Percentiles rank a stretch among this genome's conserved stretches.
Evolutionary conservation across 805 yeast genomes (phyloP).

Genomic region (Candida rishiriensis): DNA sequence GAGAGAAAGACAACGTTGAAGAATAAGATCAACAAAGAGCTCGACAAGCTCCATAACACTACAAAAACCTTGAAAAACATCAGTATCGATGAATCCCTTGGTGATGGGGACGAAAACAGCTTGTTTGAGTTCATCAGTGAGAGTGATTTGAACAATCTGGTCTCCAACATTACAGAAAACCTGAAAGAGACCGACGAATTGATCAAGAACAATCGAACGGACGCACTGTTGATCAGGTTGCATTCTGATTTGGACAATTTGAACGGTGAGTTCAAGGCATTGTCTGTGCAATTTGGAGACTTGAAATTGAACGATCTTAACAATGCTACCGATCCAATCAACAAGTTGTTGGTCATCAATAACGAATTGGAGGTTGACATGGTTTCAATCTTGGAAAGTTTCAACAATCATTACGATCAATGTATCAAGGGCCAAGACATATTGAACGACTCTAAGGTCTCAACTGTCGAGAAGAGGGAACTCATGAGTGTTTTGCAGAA

Average conservation of each 20-base stretch:
- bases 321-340: constrained; percentile 17
- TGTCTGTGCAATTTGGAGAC: constrained; percentile 21
- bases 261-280: constrained; percentile 22
- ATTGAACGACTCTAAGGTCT: constrained; percentile 27
- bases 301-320: constrained; percentile 20
- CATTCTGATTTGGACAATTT: constrained; percentile 22
- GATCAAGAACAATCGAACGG: constrained; percentile 22
- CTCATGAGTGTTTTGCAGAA: constrained; percentile 42
- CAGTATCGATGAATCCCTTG: constrained; percentile 32
- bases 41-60: constrained; percentile 30
- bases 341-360: constrained; percentile 35
- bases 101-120: constrained; percentile 10
- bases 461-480: constrained; percentile 32
- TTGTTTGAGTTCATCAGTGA: constrained; percentile 48
- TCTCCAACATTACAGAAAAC: constrained; percentile 25
- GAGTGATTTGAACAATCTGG: constrained; percentile 32
- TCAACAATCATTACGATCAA: constrained; percentile 82
- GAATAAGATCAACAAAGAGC: constrained; percentile 25
- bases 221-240: constrained; percentile 24
- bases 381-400: constrained; percentile 62
- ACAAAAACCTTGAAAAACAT: constrained; percentile 32
- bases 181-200: constrained; percentile 28
- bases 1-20: constrained; percentile 18
- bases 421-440: constrained; percentile 47
- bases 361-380: constrained; percentile 58